Conservation (phyloP, 176 grass and related monocot genomes). For the Puya raimondii region DNA sequence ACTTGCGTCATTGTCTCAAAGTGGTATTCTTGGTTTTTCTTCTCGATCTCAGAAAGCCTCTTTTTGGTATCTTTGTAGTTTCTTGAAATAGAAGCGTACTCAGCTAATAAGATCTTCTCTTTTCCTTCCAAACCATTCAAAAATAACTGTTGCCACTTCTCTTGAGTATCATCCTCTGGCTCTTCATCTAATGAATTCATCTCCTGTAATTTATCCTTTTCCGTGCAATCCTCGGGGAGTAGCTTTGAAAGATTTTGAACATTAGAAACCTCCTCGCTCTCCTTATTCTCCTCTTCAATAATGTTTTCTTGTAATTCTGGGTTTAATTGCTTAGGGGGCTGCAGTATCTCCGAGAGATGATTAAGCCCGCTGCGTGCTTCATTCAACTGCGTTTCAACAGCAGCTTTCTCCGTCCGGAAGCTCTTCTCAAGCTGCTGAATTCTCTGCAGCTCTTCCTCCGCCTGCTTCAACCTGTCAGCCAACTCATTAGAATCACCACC, state of each 20-base stretch:
- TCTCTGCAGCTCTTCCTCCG: slow-evolving; percentile 46
- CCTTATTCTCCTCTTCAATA: not conserved
- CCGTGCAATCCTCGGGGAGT: not conserved
- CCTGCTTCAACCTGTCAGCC: slow-evolving; percentile 38
- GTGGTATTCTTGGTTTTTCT: slow-evolving; percentile 33
- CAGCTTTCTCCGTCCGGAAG: slow-evolving; percentile 38
- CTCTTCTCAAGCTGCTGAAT: slow-evolving; percentile 36
- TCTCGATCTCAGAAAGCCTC: slow-evolving; percentile 44
- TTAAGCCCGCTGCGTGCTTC: slow-evolving; percentile 45
- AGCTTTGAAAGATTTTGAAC: not conserved
- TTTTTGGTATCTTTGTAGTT: slow-evolving; percentile 49
- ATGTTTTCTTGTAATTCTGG: not conserved
- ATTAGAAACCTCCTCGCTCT: not conserved
- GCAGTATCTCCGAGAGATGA: slow-evolving; percentile 46
- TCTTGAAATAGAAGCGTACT: slow-evolving; percentile 31
- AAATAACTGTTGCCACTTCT: slow-evolving; percentile 11
- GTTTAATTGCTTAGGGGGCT: slow-evolving; percentile 12
- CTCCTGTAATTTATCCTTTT: not conserved
- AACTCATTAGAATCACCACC: slow-evolving; percentile 40
- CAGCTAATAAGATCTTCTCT: slow-evolving; percentile 32
- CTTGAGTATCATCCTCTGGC: slow-evolving; percentile 6
- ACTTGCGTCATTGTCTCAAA: slow-evolving; percentile 41
- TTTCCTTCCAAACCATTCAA: slow-evolving; percentile 27
- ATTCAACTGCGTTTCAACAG: slow-evolving; percentile 27
- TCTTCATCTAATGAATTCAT: slow-evolving; percentile 13